These are phyloP conservation scores for Arxiozyma bovina DNA, from an alignment of 1,139 yeast genomes.

Conservation along the genomic window DNA sequence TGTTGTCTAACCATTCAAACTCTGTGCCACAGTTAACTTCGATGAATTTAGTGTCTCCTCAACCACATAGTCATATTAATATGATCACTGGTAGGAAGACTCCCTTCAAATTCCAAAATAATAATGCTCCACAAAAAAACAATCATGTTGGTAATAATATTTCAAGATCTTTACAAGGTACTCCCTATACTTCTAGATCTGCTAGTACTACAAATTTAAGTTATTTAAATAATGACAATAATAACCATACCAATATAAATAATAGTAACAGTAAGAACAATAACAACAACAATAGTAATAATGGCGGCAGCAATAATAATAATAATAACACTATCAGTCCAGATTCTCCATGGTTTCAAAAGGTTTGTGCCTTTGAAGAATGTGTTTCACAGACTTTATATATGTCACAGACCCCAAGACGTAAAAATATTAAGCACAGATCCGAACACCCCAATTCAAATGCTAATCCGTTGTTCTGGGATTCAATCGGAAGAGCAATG, in stretches of 20 bases:
- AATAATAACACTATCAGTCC: conserved; percentile 22
- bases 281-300: conserved; percentile 13
- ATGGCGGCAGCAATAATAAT: conserved; percentile 14
- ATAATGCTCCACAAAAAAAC: not conserved
- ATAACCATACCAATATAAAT: conserved; percentile 17
- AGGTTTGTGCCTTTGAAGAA: conserved; percentile 40
- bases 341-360: conserved; percentile 37
- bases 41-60: not conserved
- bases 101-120: conserved; percentile 1
- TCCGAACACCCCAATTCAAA: conserved; percentile 23
- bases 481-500: conserved; percentile 40
- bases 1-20: conserved; percentile 2
- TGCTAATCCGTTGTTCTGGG: conserved; percentile 37
- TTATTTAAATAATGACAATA: conserved; percentile 4
- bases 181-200: not conserved
- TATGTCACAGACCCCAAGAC: conserved; percentile 31
- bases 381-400: conserved; percentile 35
- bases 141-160: not conserved
- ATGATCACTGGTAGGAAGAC: conserved; percentile 1
- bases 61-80: conserved; percentile 1
- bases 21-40: conserved; percentile 1
- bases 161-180: not conserved
- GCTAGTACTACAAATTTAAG: not conserved
- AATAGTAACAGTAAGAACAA: conserved; percentile 34
- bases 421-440: conserved; percentile 21